These are phyloP conservation scores for maize (Zea mays) DNA, from an alignment of 176 grass and related monocot species.

Conservation along the genomic window Zm-B73-REFERENCE-NAM-5.0 NC_050104.1:108062001-108062500, in stretches of 20 bases:
- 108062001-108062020: not conserved
- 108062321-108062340: not conserved
- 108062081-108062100: not conserved
- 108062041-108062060: not conserved
- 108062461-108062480: not conserved
- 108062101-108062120: not conserved
- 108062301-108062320: not conserved
- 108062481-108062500: not conserved
- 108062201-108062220: not conserved
- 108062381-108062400: not conserved
- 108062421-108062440: not conserved
- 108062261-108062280: not conserved
- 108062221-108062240: not conserved
- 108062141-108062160: not conserved
- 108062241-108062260: not conserved
- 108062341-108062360: not conserved
- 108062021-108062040: not conserved
- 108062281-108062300: not conserved
- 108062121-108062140: not conserved
- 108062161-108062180: not conserved
- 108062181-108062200: slow-evolving; percentile 3
- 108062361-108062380: not conserved
- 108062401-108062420: not conserved
- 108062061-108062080: not conserved
- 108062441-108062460: not conserved